Evolutionary conservation across 208 protist species (phyloP).

Genomic region (Angomonas deanei): DNA sequence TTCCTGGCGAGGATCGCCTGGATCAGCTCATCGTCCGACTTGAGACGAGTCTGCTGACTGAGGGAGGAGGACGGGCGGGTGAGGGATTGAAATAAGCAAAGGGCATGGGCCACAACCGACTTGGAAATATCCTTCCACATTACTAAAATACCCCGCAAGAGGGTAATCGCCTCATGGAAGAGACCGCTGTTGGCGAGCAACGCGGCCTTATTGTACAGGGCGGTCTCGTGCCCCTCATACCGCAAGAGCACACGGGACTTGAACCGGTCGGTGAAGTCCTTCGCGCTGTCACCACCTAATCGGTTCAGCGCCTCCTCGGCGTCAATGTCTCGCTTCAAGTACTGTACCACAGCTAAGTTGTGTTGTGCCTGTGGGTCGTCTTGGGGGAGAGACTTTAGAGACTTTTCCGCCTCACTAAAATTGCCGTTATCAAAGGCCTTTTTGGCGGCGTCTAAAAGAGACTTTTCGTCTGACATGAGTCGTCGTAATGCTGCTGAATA

Average conservation of each 20-base stretch:
- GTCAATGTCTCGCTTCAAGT: constrained; percentile 50
- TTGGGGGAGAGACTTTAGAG: constrained; percentile 52
- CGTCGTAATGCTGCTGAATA: constrained; percentile 6
- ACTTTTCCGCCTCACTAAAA: constrained; percentile 53
- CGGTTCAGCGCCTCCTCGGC: constrained; percentile 37
- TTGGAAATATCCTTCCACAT: constrained; percentile 46
- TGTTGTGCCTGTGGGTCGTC: constrained; percentile 78
- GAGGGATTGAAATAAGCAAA: constrained; percentile 83
- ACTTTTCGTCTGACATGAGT: constrained; percentile 4
- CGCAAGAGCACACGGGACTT: constrained; percentile 23
- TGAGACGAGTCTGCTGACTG: constrained; percentile 35
- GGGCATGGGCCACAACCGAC: constrained; percentile 34
- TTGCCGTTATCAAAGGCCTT: constrained; percentile 64
- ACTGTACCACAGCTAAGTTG: constrained; percentile 74
- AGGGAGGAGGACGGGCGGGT: constrained; percentile 33
- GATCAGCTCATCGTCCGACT: constrained; percentile 72
- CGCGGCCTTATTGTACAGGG: constrained; percentile 69
- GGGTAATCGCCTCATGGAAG: constrained; percentile 42
- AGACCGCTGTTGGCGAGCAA: constrained; percentile 62
- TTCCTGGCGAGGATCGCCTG: constrained; percentile 51
- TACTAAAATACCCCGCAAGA: constrained; percentile 71
- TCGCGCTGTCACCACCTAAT: constrained; percentile 18
- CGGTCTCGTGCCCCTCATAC: constrained; percentile 82
- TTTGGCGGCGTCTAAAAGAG: constrained; percentile 49
- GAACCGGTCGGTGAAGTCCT: constrained; percentile 10